Conservation (phyloP, 352 stramenopile genomes). For the Blastocystis sp. region DNA sequence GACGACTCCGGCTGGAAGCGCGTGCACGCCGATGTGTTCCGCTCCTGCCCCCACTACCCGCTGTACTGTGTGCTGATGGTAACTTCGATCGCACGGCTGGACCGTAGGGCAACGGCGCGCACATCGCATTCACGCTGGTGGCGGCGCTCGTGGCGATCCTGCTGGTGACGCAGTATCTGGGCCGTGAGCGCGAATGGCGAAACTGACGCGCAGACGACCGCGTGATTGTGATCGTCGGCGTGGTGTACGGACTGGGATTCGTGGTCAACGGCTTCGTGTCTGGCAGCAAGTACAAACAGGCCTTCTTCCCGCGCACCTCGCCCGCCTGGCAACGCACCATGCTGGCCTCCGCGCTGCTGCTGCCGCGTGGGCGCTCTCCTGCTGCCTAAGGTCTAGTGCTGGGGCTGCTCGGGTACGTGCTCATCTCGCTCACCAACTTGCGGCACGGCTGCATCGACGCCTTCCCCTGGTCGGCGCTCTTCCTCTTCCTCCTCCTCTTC, state of each 20-base stretch:
- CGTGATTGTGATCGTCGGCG: conserved; percentile 74
- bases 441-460: conserved; percentile 89
- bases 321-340: conserved; percentile 72
- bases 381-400: conserved; percentile 3
- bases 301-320: conserved; percentile 71
- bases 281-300: conserved; percentile 70
- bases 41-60: conserved; percentile 84
- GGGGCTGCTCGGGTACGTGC: conserved; percentile 65
- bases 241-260: conserved; percentile 72
- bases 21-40: conserved; percentile 89
- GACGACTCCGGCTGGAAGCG: conserved; percentile 90
- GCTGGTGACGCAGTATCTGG: conserved; percentile 74
- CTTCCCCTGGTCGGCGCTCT: conserved; percentile 90
- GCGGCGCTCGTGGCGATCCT: conserved; percentile 91
- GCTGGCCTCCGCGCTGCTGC: conserved; percentile 70
- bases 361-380: conserved; percentile 73
- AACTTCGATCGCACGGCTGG: background rate
- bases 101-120: conserved; percentile 83
- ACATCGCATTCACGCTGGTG: conserved; percentile 82
- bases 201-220: conserved; percentile 92
- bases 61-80: conserved; percentile 87
- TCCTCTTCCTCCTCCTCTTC: conserved; percentile 79
- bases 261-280: conserved; percentile 72
- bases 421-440: conserved; percentile 88
- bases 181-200: background rate